A percentile compares a stretch with the other conserved stretches of the same genome.
Evolutionary conservation across 2,329 filamentous ascomycete genomes (phyloP).

Genomic region (Coniochaeta ligniaria): DNA sequence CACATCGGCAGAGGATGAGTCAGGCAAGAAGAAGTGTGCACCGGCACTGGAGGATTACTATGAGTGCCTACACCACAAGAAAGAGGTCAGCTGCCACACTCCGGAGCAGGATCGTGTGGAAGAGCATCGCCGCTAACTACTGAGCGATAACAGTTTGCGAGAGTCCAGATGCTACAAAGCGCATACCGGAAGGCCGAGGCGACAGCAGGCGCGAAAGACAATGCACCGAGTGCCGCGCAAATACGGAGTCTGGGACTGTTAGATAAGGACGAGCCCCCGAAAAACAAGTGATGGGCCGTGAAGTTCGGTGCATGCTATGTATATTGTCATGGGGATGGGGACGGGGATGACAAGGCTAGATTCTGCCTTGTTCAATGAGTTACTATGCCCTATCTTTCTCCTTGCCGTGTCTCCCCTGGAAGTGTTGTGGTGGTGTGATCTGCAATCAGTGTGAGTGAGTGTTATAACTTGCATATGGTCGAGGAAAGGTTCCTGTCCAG

Average conservation of each 20-base stretch:
- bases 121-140: slow-evolving; percentile 1
- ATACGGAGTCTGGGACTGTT: slow-evolving; percentile 82
- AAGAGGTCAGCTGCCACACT: slow-evolving; percentile 63
- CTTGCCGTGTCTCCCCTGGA: not conserved
- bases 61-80: slow-evolving; percentile 97
- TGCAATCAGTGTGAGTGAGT: not conserved
- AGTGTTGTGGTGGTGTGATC: not conserved
- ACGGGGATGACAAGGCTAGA: not conserved
- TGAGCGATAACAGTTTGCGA: slow-evolving; percentile 54
- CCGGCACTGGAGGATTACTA: slow-evolving; percentile 93
- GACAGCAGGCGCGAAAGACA: slow-evolving; percentile 65
- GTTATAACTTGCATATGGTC: not conserved
- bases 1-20: slow-evolving; percentile 67
- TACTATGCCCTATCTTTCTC: not conserved
- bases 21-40: slow-evolving; percentile 81
- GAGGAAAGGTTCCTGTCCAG: not conserved
- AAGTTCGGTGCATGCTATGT: slow-evolving; percentile 6
- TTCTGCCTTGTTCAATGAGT: not conserved
- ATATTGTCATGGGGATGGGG: slow-evolving; percentile 6
- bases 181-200: slow-evolving; percentile 76
- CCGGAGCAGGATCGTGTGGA: not conserved
- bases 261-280: slow-evolving; percentile 74
- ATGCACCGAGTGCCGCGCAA: slow-evolving; percentile 74
- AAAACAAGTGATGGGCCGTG: slow-evolving; percentile 34
- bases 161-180: slow-evolving; percentile 70